Evolutionary conservation across 345 rosid species (phyloP).

Genomic region (Eucalyptus microcorys): DNA sequence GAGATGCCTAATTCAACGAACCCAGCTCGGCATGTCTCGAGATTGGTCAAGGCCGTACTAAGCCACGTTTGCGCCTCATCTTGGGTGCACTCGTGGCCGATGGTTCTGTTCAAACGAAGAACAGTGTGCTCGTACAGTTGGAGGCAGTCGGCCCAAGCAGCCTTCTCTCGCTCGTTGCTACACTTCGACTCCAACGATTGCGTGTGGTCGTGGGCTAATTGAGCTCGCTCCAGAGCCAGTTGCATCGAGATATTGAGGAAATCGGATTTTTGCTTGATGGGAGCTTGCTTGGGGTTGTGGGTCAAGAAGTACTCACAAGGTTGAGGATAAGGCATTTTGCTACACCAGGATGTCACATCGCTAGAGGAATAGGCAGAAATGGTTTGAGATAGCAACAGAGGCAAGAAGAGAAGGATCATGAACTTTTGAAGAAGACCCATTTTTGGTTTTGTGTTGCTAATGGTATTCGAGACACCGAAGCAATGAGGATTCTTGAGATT

Average conservation of each 20-base stretch:
- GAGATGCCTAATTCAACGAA: slow-evolving; percentile 62
- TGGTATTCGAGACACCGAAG: not conserved
- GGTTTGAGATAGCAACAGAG: slow-evolving; percentile 11
- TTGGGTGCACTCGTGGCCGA: slow-evolving; percentile 37
- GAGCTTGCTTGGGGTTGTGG: not conserved
- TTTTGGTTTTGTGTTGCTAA: not conserved
- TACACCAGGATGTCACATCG: slow-evolving; percentile 13
- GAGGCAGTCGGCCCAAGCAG: slow-evolving; percentile 85
- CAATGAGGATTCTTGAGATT: not conserved
- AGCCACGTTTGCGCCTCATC: slow-evolving; percentile 88
- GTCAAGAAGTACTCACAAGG: slow-evolving; percentile 20
- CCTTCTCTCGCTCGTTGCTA: slow-evolving; percentile 38
- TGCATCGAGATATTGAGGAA: slow-evolving; percentile 10
- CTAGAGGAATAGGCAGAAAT: slow-evolving; percentile 19
- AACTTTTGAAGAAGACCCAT: slow-evolving; percentile 26
- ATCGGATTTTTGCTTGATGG: slow-evolving; percentile 12
- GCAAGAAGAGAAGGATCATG: slow-evolving; percentile 1
- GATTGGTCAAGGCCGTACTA: slow-evolving; percentile 78
- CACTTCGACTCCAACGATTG: slow-evolving; percentile 42
- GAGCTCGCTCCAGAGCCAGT: slow-evolving; percentile 37
- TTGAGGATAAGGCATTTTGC: slow-evolving; percentile 15
- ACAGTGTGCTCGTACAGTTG: slow-evolving; percentile 42
- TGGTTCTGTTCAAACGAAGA: slow-evolving; percentile 42
- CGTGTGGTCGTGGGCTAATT: slow-evolving; percentile 27
- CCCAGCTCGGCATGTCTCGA: slow-evolving; percentile 69